Evolutionary conservation across 1,139 yeast species (phyloP).

Genomic region (Yamadazyma taylorii): DNA sequence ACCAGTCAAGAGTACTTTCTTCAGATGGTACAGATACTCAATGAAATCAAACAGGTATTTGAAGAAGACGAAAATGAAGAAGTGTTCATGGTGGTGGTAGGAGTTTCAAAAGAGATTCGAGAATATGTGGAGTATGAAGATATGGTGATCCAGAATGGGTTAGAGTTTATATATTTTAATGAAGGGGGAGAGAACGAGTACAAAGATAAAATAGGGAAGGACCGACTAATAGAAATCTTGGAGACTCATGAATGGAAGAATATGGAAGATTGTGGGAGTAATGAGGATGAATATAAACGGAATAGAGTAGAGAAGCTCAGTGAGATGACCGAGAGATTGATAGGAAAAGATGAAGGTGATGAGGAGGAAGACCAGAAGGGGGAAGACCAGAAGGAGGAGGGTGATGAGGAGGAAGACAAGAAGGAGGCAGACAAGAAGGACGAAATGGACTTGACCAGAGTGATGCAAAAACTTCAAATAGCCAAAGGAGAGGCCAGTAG

Average conservation of each 20-base stretch:
- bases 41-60: constrained; percentile 17
- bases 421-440: neutral
- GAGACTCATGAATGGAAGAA: constrained; percentile 44
- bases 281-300: constrained; percentile 14
- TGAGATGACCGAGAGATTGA: constrained; percentile 30
- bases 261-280: constrained; percentile 12
- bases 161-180: constrained; percentile 30
- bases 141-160: constrained; percentile 26
- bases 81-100: constrained; percentile 30
- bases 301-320: constrained; percentile 22
- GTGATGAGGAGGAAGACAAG: constrained; percentile 2
- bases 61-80: constrained; percentile 14
- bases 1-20: constrained; percentile 18
- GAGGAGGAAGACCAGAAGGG: constrained; percentile 11
- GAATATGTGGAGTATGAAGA: constrained; percentile 29
- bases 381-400: constrained; percentile 11
- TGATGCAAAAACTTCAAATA: constrained; percentile 29
- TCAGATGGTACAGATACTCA: constrained; percentile 18
- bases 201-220: constrained; percentile 27
- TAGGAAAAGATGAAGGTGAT: constrained; percentile 15
- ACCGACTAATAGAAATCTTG: constrained; percentile 35
- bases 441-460: constrained; percentile 24
- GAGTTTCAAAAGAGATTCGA: constrained; percentile 12
- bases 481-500: constrained; percentile 30
- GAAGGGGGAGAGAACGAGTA: constrained; percentile 27